Conservation (phyloP, 2,329 filamentous ascomycete species). For the Cadophora sp. region DNA sequence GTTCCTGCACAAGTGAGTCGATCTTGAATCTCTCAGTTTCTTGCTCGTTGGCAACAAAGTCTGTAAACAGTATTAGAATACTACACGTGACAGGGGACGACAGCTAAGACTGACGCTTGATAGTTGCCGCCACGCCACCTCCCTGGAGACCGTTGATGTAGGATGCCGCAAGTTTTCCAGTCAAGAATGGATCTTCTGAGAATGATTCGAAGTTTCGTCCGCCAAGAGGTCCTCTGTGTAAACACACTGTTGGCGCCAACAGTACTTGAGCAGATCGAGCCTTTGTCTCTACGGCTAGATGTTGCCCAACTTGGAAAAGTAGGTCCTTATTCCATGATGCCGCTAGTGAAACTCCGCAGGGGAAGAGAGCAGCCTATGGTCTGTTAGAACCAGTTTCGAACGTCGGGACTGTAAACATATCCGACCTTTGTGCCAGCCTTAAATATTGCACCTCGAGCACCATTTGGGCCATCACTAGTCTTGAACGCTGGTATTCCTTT, state of each 20-base stretch:
- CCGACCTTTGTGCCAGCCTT: constrained; percentile 69
- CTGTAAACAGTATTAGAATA: constrained; percentile 44
- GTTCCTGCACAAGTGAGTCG: constrained; percentile 68
- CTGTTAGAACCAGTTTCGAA: constrained; percentile 22
- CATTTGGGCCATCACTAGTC: constrained; percentile 74
- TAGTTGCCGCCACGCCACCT: constrained; percentile 75
- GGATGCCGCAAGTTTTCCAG: constrained; percentile 74
- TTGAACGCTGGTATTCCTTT: constrained; percentile 71
- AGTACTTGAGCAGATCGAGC: constrained; percentile 77
- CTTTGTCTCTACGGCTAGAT: constrained; percentile 74
- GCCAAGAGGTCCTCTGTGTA: constrained; percentile 83
- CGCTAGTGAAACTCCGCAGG: constrained; percentile 79
- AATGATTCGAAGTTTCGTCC: constrained; percentile 88
- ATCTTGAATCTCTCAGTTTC: constrained; percentile 72
- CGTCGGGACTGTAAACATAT: constrained; percentile 9
- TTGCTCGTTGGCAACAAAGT: constrained; percentile 76
- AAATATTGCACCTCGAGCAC: constrained; percentile 71
- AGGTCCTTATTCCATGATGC: constrained; percentile 80
- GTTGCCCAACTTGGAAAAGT: constrained; percentile 71
- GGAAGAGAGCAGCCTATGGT: constrained; percentile 73
- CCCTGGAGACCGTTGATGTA: constrained; percentile 78
- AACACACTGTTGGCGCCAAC: constrained; percentile 79
- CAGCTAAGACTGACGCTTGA: constrained; percentile 66
- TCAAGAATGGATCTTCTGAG: constrained; percentile 81
- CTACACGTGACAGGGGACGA: constrained; percentile 4